Evolutionary conservation across 495 filamentous ascomycete species (phyloP).

Genomic region (Xylaria cubensis): DNA sequence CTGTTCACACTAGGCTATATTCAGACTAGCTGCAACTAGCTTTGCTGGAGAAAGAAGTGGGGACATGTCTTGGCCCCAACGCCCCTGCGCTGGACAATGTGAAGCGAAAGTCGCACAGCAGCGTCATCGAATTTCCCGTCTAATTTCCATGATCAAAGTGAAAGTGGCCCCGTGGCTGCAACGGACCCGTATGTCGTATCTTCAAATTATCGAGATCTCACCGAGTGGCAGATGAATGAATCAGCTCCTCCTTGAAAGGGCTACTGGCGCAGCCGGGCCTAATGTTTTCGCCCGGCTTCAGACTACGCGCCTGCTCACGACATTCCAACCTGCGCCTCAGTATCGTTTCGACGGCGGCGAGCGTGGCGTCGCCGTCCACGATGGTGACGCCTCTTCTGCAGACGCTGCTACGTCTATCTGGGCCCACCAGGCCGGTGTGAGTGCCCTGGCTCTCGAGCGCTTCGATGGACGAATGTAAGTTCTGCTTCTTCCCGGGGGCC

Average conservation of each 20-base stretch:
- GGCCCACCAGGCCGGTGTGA: conserved; percentile 79
- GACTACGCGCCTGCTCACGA: conserved; percentile 60
- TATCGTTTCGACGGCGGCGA: conserved; percentile 71
- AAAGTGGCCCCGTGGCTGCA: background rate
- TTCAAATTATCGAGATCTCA: background rate
- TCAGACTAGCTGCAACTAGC: background rate
- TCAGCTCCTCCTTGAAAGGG: conserved; percentile 75
- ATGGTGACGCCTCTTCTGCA: conserved; percentile 32
- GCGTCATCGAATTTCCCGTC: background rate
- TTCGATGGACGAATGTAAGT: conserved; percentile 80
- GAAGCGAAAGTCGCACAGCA: background rate
- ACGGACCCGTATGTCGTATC: background rate
- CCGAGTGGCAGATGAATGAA: conserved; percentile 70
- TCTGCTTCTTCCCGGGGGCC: background rate
- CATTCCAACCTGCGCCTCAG: conserved; percentile 65
- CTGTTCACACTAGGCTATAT: background rate
- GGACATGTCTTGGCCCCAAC: background rate
- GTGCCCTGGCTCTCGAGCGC: conserved; percentile 73
- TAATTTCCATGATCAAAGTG: background rate
- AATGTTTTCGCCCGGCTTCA: conserved; percentile 68
- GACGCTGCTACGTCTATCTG: conserved; percentile 43
- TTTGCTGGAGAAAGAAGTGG: background rate
- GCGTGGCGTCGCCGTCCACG: conserved; percentile 35
- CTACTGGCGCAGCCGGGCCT: conserved; percentile 67
- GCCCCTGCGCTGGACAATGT: background rate